These are phyloP conservation scores for Coniochaeta ligniaria DNA, from an alignment of 2,329 filamentous ascomycete species.

Conservation along the genomic window DNA sequence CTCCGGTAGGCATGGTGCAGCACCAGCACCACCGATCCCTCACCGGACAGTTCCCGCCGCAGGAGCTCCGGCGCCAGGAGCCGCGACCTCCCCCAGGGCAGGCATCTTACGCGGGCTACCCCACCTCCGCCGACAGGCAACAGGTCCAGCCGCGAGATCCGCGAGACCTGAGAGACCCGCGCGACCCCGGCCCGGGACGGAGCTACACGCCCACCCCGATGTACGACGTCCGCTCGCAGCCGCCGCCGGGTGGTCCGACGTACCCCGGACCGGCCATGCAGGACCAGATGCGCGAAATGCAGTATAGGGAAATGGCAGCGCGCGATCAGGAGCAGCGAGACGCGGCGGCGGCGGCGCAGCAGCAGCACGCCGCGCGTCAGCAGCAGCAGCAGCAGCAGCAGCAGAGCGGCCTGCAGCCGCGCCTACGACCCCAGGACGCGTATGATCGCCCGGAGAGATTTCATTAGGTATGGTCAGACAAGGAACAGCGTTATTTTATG, in stretches of 20 bases:
- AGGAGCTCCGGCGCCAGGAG: slow-evolving; percentile 5
- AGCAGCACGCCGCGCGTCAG: not conserved
- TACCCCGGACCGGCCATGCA: slow-evolving; percentile 3
- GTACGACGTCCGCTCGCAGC: slow-evolving; percentile 16
- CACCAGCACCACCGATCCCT: slow-evolving; percentile 22
- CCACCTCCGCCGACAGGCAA: not conserved
- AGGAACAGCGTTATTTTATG: not conserved
- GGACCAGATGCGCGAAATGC: slow-evolving; percentile 8
- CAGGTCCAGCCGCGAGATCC: not conserved
- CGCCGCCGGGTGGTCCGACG: not conserved
- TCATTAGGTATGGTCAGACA: not conserved
- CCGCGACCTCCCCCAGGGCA: slow-evolving; percentile 6
- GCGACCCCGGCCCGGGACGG: slow-evolving; percentile 5
- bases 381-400: slow-evolving; percentile 6
- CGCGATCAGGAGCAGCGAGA: not conserved
- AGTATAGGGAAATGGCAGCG: slow-evolving; percentile 6
- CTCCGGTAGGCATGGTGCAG: slow-evolving; percentile 12
- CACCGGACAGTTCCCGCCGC: slow-evolving; percentile 14
- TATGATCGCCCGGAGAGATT: not conserved
- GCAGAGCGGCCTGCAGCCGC: slow-evolving; percentile 1
- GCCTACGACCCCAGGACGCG: not conserved
- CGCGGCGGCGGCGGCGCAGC: not conserved
- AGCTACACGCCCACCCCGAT: slow-evolving; percentile 20
- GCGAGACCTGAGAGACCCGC: not conserved
- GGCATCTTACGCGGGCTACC: slow-evolving; percentile 8